These are phyloP conservation scores for Aspergillus sp. DNA, from an alignment of 2,329 filamentous ascomycete species.

Conservation along the genomic window DNA sequence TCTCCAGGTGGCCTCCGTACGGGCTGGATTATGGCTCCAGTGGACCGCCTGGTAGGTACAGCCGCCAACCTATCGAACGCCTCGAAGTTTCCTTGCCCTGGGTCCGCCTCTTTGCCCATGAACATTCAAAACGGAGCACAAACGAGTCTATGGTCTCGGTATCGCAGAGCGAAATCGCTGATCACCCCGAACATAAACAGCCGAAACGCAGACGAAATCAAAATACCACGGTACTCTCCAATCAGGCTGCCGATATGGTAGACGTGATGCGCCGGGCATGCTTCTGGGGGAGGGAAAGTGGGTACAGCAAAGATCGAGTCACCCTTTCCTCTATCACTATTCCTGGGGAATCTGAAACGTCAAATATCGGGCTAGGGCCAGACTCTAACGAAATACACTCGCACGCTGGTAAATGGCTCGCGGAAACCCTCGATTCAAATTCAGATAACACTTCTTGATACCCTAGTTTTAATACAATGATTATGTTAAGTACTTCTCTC, in stretches of 20 bases:
- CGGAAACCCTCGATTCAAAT: neutral
- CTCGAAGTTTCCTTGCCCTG: slow-evolving; percentile 34
- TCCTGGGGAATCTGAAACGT: no score
- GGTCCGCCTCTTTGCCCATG: slow-evolving; percentile 27
- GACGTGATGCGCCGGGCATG: slow-evolving; percentile 44
- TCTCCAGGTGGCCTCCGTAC: slow-evolving; percentile 42
- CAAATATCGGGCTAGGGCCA: no score
- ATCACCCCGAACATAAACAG: neutral
- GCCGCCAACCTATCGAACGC: slow-evolving; percentile 19
- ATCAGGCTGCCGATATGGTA: slow-evolving; percentile 43
- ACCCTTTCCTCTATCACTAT: slow-evolving; percentile 12
- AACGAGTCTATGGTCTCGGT: neutral
- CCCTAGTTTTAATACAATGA: neutral
- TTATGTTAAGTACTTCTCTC: no score
- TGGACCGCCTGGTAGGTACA: slow-evolving; percentile 17
- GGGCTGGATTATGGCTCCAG: slow-evolving; percentile 35
- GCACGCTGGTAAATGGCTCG: neutral
- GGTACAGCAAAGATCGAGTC: slow-evolving; percentile 40
- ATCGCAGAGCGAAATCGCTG: neutral
- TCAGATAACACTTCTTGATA: neutral
- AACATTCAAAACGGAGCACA: neutral
- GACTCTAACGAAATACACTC: neutral
- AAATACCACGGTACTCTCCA: slow-evolving; percentile 31
- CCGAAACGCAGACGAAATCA: neutral
- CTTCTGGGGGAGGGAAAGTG: slow-evolving; percentile 44